Conservation (phyloP, 2,329 filamentous ascomycete species). For the Sporothrix mexicana region DNA sequence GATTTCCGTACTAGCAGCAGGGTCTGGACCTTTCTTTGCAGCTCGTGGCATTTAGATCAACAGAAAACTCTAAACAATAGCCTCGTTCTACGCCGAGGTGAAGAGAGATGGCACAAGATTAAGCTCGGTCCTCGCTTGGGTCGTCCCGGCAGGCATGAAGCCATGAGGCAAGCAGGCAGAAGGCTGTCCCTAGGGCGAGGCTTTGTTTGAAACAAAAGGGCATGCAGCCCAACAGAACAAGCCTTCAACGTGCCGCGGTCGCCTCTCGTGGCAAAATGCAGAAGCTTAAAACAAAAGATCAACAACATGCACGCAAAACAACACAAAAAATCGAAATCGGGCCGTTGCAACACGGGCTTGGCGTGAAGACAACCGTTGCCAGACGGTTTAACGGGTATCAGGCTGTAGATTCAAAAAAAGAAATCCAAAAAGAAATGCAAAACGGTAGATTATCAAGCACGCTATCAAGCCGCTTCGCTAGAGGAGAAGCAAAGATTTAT, state of each 20-base stretch:
- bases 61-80: not conserved
- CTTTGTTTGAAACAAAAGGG: not conserved
- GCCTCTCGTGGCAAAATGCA: not conserved
- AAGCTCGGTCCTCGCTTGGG: not conserved
- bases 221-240: not conserved
- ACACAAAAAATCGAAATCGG: not conserved
- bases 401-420: not conserved
- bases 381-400: too few relatives aligned
- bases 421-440: not conserved
- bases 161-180: not conserved
- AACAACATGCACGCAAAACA: not conserved
- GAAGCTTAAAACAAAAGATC: not conserved
- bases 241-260: not conserved
- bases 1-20: not conserved
- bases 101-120: not conserved
- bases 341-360: conserved; percentile 22
- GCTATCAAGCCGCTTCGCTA: not conserved
- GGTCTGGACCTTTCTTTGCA: too few relatives aligned
- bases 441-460: not conserved
- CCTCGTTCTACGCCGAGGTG: not conserved
- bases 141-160: not conserved
- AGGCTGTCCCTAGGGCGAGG: not conserved
- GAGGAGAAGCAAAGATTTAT: not conserved
- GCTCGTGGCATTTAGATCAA: not conserved
- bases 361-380: not conserved